These are phyloP conservation scores for Gaeumannomyces tritici DNA, from an alignment of 2,329 filamentous ascomycete genomes.

Conservation along the genomic window DNA sequence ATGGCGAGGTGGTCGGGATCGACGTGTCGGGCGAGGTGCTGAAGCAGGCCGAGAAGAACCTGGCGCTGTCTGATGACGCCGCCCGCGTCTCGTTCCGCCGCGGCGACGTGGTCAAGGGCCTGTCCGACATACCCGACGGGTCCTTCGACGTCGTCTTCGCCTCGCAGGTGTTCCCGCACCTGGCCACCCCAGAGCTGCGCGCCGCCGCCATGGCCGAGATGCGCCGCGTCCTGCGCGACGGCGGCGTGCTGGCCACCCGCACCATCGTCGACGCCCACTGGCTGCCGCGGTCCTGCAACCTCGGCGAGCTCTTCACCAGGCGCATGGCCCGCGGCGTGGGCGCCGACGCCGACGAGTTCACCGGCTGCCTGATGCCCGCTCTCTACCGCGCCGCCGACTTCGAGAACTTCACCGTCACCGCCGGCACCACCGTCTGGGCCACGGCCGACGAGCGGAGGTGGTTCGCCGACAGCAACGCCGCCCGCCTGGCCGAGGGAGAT, in stretches of 20 bases:
- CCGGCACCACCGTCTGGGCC: conserved; percentile 18
- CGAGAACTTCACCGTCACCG: conserved; percentile 19
- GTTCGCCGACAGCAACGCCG: conserved; percentile 14
- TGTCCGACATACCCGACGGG: conserved; percentile 24
- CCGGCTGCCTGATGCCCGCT: conserved; percentile 18
- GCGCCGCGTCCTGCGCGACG: conserved; percentile 29
- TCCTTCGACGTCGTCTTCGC: conserved; percentile 32
- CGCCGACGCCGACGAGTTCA: conserved; percentile 9
- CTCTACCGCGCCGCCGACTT: conserved; percentile 20
- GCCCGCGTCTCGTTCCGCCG: conserved; percentile 19
- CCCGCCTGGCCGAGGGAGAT: conserved; percentile 18
- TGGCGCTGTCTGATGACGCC: conserved; percentile 7
- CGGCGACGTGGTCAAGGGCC: conserved; percentile 22
- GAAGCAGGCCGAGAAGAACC: conserved; percentile 16
- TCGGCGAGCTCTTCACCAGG: conserved; percentile 19
- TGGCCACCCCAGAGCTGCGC: conserved; percentile 20
- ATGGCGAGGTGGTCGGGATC: conserved; percentile 27
- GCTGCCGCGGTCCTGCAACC: conserved; percentile 18
- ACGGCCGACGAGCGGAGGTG: conserved; percentile 17
- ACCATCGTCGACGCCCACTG: conserved; percentile 19
- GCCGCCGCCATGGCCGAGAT: conserved; percentile 26
- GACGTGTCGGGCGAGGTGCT: conserved; percentile 24
- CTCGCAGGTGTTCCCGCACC: conserved; percentile 32
- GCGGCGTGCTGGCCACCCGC: conserved; percentile 27
- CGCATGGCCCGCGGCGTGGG: conserved; percentile 12